phyloP scores from a whole-genome alignment of 768 basidiomycete species.

The Nidularia sp. region DNA sequence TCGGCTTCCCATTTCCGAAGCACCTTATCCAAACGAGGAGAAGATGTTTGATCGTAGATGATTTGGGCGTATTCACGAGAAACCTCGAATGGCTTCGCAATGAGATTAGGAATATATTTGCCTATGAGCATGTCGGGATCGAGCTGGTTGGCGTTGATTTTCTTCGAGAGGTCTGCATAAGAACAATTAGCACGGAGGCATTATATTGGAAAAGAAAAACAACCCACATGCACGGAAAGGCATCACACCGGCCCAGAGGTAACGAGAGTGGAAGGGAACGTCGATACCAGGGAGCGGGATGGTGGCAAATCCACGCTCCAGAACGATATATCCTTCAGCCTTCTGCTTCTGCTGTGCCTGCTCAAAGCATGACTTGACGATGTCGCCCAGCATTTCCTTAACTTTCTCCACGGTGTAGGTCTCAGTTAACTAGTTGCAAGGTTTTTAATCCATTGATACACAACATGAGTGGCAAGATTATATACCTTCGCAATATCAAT shows the following conservation, averaged over 20 bases:
- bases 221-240: conserved; percentile 92
- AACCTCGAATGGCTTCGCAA: conserved; percentile 84
- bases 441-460: conserved; percentile 5
- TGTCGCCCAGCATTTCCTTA: conserved; percentile 92
- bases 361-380: conserved; percentile 77
- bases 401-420: conserved; percentile 88
- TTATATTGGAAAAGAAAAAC: background rate
- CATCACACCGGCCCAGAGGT: conserved; percentile 97
- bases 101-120: conserved; percentile 96
- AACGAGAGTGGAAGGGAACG: conserved; percentile 99
- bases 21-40: conserved; percentile 93
- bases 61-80: conserved; percentile 86
- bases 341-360: conserved; percentile 76
- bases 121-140: conserved; percentile 93
- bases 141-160: conserved; percentile 87
- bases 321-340: conserved; percentile 82
- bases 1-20: conserved; percentile 92
- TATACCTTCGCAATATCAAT: conserved; percentile 85
- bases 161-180: conserved; percentile 85
- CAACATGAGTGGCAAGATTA: background rate
- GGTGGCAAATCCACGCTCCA: conserved; percentile 96
- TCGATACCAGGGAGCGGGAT: conserved; percentile 96
- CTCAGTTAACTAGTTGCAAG: conserved; percentile 67
- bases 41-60: conserved; percentile 95
- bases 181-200: background rate